Evolutionary conservation across 2,329 filamentous ascomycete species (phyloP).

Genomic region (Chalaropsis thielavioides): DNA sequence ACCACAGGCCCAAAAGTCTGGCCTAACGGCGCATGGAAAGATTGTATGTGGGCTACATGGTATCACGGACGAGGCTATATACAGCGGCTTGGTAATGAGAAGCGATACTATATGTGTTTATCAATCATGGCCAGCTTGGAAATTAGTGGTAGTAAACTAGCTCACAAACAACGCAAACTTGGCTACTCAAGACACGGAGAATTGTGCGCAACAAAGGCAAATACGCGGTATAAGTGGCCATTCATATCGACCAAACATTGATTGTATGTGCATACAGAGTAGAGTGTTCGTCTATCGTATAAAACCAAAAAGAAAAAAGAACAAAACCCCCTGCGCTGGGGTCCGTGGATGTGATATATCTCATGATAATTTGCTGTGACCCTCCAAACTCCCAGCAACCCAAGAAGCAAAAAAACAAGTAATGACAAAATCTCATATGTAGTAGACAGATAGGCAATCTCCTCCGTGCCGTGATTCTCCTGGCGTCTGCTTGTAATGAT

Average conservation of each 20-base stretch:
- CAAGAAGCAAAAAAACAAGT: background rate
- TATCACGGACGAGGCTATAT: no score
- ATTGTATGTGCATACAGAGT: background rate
- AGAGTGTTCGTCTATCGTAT: background rate
- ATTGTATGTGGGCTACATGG: background rate
- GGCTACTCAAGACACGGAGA: background rate
- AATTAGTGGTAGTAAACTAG: no score
- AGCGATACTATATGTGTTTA: no score
- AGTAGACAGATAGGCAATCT: background rate
- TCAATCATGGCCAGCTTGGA: no score
- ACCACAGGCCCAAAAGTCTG: background rate
- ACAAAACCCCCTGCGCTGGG: background rate
- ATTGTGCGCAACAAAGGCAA: background rate
- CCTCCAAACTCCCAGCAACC: background rate
- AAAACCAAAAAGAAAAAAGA: background rate
- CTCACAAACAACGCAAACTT: background rate
- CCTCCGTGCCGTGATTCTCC: background rate
- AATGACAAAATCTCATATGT: background rate
- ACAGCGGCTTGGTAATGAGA: no score
- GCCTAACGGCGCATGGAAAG: background rate
- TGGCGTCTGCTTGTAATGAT: no score
- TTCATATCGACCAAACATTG: background rate
- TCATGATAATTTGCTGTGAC: background rate
- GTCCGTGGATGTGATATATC: constrained; percentile 1
- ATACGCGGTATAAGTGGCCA: no score